Evolutionary conservation across 2,329 filamentous ascomycete species (phyloP).

Genomic region (Venturia pyrina): DNA sequence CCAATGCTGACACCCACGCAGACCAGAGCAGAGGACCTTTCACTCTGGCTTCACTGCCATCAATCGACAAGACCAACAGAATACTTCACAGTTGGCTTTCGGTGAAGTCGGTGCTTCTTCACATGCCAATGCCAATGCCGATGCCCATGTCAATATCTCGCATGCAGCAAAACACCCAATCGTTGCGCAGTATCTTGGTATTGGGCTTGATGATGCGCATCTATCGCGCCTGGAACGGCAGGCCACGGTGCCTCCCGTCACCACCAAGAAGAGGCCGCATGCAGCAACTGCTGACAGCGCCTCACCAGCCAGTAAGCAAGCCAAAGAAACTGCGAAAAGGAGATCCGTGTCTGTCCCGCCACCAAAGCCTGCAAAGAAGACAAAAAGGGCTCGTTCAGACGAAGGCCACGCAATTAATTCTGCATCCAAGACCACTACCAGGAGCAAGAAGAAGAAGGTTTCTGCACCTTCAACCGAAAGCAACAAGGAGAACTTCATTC

Average conservation of each 20-base stretch:
- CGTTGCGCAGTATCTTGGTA: conserved; percentile 1
- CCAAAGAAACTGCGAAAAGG: background rate
- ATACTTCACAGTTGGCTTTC: background rate
- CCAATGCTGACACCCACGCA: background rate
- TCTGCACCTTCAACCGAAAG: background rate
- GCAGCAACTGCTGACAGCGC: background rate
- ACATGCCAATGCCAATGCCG: background rate
- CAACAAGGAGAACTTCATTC: background rate
- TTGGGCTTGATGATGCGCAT: background rate
- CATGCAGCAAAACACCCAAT: conserved; percentile 1
- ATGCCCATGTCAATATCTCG: background rate
- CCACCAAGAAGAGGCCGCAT: background rate
- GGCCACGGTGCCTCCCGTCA: background rate
- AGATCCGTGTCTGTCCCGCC: background rate
- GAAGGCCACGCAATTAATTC: background rate
- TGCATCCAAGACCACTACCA: background rate
- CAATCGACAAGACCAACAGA: background rate
- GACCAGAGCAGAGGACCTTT: background rate
- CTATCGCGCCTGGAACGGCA: background rate
- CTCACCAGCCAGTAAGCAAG: background rate
- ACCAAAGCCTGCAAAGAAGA: conserved; percentile 7
- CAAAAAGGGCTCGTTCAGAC: background rate
- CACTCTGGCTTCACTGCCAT: conserved; percentile 6
- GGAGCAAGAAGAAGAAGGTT: background rate
- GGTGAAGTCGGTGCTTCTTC: background rate